Evolutionary conservation across 331 rosid species (phyloP), one percentile per base, ranked within the genome.

Genomic region (Erythrophleum ivorense): DNA sequence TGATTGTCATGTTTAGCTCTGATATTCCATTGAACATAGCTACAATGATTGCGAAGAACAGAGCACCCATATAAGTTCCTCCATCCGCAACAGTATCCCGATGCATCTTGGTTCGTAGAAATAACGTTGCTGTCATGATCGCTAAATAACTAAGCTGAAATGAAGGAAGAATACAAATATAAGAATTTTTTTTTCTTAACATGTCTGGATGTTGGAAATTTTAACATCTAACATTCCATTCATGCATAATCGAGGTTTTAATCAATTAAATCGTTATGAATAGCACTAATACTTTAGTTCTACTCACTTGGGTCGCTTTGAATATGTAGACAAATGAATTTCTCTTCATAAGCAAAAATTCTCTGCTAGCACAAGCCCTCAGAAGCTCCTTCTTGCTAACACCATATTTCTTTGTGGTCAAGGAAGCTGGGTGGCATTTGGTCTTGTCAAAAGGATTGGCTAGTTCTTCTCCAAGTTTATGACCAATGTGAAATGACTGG

Each of bases 11-110:
- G 53, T 85, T 73, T 13, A 91, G 81, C 38, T 91, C 92, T 45
- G 94, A 88, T 77, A 91, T 76, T 67, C 94, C 94, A 21, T 91
- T 91, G 73, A 91, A 89, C 92, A 91, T 89, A 8, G 88, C 90
- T 45, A 89, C 88, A 57, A 91, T 12, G 48, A 87, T 83, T 1
- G 84, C 84, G 45, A 91, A 91, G 86, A 85, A 91, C 54, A 91
- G 49, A 58, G 94, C 94, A 21, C 94, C 94, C 85, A 87, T 71
- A 33, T 89, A 91, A 43, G 78, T 84, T 21, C 87, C 89, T 15
- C 92, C 92, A 67, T 91, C 92, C 4, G 71, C 57, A 40, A 85
- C 70, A 9, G 88, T 82, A 41, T 83, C 76, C 38, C 79, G 81
- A 24, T 84, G 91, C 89, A 91, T 85, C 77, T 87, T 75, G 10